Percentiles rank a stretch among this genome's conserved stretches.
phyloP scores from a whole-genome alignment of 805 yeast species.

The Schwanniomyces polymorphus region DNA sequence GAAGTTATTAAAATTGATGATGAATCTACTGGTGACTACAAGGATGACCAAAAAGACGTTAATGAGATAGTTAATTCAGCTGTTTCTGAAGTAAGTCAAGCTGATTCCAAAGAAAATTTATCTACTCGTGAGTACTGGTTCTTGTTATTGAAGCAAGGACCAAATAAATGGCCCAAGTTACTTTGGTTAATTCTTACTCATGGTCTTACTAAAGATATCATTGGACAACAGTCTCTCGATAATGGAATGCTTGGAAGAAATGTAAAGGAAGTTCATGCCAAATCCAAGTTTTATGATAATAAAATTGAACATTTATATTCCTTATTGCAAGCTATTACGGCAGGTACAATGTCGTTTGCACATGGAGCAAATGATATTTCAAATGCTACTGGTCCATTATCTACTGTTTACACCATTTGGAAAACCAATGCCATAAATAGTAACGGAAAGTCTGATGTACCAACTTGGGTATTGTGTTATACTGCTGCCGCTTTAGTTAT shows the following conservation, averaged over 20 bases:
- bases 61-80: slow-evolving; percentile 6
- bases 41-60: slow-evolving; percentile 2
- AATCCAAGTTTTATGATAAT: slow-evolving; percentile 68
- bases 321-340: slow-evolving; percentile 68
- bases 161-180: slow-evolving; percentile 55
- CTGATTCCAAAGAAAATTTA: slow-evolving; percentile 14
- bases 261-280: slow-evolving; percentile 50
- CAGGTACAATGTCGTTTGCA: slow-evolving; percentile 78
- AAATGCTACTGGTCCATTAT: slow-evolving; percentile 74
- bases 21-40: neutral
- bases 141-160: slow-evolving; percentile 43
- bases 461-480: slow-evolving; percentile 69
- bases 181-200: slow-evolving; percentile 51
- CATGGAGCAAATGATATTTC: slow-evolving; percentile 82
- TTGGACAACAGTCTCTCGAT: slow-evolving; percentile 43
- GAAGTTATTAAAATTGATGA: slow-evolving; percentile 11
- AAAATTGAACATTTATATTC: slow-evolving; percentile 69
- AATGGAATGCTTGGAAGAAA: slow-evolving; percentile 44
- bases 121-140: slow-evolving; percentile 43
- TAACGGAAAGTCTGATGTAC: slow-evolving; percentile 52
- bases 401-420: slow-evolving; percentile 68
- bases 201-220: slow-evolving; percentile 67
- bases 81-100: neutral
- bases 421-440: slow-evolving; percentile 40
- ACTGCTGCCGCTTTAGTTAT: slow-evolving; percentile 67